Evolutionary conservation across 495 filamentous ascomycete species (phyloP), one percentile per base, ranked within the genome.

Genomic region (Podospora anserina): DNA sequence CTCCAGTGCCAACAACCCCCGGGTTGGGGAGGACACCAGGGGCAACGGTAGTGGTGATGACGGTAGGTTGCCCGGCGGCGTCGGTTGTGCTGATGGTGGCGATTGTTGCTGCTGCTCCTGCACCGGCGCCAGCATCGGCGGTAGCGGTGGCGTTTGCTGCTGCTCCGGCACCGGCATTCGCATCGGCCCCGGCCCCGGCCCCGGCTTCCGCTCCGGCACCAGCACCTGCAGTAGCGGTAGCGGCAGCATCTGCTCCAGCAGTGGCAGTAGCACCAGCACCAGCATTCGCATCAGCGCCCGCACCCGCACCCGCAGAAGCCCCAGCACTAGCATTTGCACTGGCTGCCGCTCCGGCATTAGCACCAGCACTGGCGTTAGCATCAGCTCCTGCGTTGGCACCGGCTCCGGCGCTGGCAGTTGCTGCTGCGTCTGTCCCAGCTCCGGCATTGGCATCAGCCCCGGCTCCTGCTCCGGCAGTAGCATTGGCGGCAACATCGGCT

Each of bases 1-100:
- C 23, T 32, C 27, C 61, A 15, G 61, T 49, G 5, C 61, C 61
- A 19, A 20, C 30, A 5, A 32, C 61, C 2, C 61, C 61, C 9
- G 32, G 28, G 7, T 3, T 18, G 9, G 61, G 61, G n/a, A 63
- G 61, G n/a, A 63, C 61, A 19, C 61, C 61, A 7, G 61, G 61
- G 61, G 61, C n/a, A 18, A 69, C 44, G 55, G 63, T 64, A 2
- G 67, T 61, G 34, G 62, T 64, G 39, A 69, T 23, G 23, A 20
- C 16, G 9, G 32, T 28, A 4, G 62, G 62, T 27, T 65, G 20
- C 4, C 67, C 67, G 18, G 23, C n/a, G 19, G 67, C 55, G 57
- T 69, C 57, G 34, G 63, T 69, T 18, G 67, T 69, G 5, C 27
- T 60, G 20, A 69, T 28, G n/a, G 34, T 55, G 4, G 67, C 62